Evolutionary conservation across 148 eudicot genomes (phyloP), one percentile per base, ranked within the genome.

Genomic region (Euryodendron excelsum): DNA sequence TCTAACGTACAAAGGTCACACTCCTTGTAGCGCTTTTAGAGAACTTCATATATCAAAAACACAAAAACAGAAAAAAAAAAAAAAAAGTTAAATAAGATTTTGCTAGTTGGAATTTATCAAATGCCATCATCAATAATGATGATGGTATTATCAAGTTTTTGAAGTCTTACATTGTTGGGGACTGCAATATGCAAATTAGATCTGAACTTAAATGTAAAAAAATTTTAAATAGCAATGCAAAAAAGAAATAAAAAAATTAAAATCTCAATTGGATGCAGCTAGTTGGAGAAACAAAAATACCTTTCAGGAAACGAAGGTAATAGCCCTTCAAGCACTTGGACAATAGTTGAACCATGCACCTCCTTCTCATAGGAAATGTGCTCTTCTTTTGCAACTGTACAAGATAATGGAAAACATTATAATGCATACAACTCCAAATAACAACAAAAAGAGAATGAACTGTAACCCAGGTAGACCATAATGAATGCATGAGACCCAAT

Each of bases 261-360:
- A 45, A 64, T 20, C 6, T 28, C 13, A 48, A 20, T 20, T 20
- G 8, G 52, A 39, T n/a, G 28, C 31, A 68, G 72, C 33, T 41
- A 68, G 37, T 17, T 15, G 58, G 52, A 69, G 28, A 72, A 72
- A 62, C 48, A 74, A 66, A 68, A 47, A 55, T 76, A 84, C 91
- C 91, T 62, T 53, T 78, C 66, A 48, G 89, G 73, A 62, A 89
- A 89, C 59, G 86, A 80, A 55, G 89, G 86, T 34, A 87, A 55
- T 79, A 87, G 71, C 78, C 84, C 70, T n/a, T 79, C 82, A 78
- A 86, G 83, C 34, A 79, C 87, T 76, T 74, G 77, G 74, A 84
- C 31, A 37, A 87, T 25, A 66, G 84, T 12, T 63, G 87, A 77
- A 81, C 79, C 81, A 39, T 72, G 52, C 28, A 31, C 79, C 76